Base-by-base conservation (phyloP, 495 filamentous ascomycete species). In the Xylaria grammica region DNA sequence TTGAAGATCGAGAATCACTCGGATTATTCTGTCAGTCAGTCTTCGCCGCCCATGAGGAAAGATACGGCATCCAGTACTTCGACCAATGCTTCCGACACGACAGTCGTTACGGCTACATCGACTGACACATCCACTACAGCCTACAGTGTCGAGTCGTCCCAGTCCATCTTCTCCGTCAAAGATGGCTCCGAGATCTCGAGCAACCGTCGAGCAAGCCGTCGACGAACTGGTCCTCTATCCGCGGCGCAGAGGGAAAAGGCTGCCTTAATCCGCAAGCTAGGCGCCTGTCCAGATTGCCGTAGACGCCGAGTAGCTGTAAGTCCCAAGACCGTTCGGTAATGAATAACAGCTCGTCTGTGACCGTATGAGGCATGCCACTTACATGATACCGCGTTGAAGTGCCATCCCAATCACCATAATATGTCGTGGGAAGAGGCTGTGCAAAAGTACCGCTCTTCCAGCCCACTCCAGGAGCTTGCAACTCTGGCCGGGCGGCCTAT, bases 401-500 rank as follows among this genome's bases (percentile, higher is more conserved):
- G 81, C 64, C 78, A 83, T 66, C 80, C 81, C 0, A 78, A 77
- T 54, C 81, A 83, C 67, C 79, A 81, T 63, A 77, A 76, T 67
- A 81, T 81, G 79, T 78, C 80, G 1, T 83, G 80, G 79, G 81
- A 82, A 67, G 78, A 81, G 34, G 77, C 79, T 24, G 71, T 76
- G 30, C 71, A 71, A 60, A 82, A 79, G 65, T 82, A 77, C 72
- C 72, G 73, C 30, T 75, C 77, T 22, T 70, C 72, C 49, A 77
- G 76, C 45, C 74, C 80, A 50, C 70, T 77, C 50, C 78, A 78
- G 65, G 77, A 77, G 19, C 67, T 79, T 17, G 69, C 77, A 22
- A 74, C 76, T 36, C 56, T 75, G 48, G 68, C 69, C 46, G 75
- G 73, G 57, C 71, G 74, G 42, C 76, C 68, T 30, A 67, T 82